A percentile compares a stretch with the other conserved stretches of the same genome.
Evolutionary conservation across 257 asterid species (phyloP).

Genomic region (Nicotiana noctiflora): DNA sequence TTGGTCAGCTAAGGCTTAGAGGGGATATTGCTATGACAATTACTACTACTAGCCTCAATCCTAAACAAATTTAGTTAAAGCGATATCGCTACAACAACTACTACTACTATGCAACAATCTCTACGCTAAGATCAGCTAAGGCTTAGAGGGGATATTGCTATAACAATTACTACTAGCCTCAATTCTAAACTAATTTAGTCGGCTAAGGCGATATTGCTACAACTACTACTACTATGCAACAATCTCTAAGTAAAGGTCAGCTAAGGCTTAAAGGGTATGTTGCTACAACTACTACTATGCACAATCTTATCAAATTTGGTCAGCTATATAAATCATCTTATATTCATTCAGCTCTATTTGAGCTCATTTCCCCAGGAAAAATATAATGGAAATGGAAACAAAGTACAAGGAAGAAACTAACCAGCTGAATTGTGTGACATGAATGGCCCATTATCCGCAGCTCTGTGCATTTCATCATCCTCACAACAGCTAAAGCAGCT

Average conservation of each 20-base stretch:
- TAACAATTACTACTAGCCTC: no score
- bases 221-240: not conserved
- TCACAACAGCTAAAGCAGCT: conserved; percentile 71
- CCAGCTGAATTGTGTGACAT: conserved; percentile 36
- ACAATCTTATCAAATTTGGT: not conserved
- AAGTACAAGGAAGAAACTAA: conserved; percentile 18
- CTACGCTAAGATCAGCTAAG: no score
- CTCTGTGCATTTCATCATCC: conserved; percentile 49
- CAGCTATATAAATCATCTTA: not conserved
- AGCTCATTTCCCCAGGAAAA: not conserved
- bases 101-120: no score
- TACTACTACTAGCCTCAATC: not conserved
- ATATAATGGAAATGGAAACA: not conserved
- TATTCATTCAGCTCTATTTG: not conserved
- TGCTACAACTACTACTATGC: not conserved
- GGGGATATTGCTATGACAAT: not conserved
- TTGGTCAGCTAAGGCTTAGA: no score
- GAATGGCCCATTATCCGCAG: conserved; percentile 50
- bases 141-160: no score
- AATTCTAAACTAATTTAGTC: no score
- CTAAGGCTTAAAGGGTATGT: no score
- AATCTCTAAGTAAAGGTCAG: no score
- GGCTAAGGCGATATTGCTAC: no score
- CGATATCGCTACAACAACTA: no score
- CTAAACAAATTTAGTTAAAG: not conserved